Percentiles rank a stretch among this genome's conserved stretches.
Evolutionary conservation across 139 green algal genomes (phyloP).

Genomic region (Tetradesmus obliquus): DNA sequence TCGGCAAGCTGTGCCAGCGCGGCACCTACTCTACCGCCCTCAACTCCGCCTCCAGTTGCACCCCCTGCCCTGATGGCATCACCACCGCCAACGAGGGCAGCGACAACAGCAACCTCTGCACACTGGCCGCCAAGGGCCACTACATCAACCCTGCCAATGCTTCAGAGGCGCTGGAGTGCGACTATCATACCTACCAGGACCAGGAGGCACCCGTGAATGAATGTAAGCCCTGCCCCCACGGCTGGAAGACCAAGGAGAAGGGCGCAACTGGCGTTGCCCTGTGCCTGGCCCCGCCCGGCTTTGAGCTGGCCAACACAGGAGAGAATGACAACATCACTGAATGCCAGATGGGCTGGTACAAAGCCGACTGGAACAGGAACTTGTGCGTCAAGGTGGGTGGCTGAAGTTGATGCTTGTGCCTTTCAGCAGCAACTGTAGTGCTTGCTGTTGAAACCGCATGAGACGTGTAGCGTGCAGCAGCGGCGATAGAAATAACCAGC

Average conservation of each 20-base stretch:
- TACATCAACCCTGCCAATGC: neutral
- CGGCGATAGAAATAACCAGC: too few relatives aligned
- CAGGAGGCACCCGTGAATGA: neutral
- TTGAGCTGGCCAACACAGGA: too few relatives aligned
- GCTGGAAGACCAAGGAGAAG: neutral
- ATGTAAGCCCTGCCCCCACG: neutral
- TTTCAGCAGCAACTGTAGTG: too few relatives aligned
- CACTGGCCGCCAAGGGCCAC: neutral
- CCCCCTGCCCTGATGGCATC: neutral
- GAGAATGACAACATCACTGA: neutral
- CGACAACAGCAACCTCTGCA: too few relatives aligned
- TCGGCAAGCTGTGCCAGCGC: neutral
- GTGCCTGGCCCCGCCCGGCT: constrained; percentile 25
- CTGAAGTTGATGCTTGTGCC: neutral
- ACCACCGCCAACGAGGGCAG: neutral
- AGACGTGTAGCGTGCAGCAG: neutral
- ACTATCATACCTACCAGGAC: neutral
- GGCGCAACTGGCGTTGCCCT: neutral
- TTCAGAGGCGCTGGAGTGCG: neutral
- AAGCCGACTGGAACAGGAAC: constrained; percentile 23
- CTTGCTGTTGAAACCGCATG: too few relatives aligned
- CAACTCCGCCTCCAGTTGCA: neutral
- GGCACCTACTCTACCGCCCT: neutral
- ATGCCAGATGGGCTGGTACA: neutral
- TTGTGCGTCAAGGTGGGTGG: neutral